Percentiles rank a stretch among this genome's conserved stretches.
phyloP scores from a whole-genome alignment of 768 basidiomycete species.

The Coprinopsis sp. region DNA sequence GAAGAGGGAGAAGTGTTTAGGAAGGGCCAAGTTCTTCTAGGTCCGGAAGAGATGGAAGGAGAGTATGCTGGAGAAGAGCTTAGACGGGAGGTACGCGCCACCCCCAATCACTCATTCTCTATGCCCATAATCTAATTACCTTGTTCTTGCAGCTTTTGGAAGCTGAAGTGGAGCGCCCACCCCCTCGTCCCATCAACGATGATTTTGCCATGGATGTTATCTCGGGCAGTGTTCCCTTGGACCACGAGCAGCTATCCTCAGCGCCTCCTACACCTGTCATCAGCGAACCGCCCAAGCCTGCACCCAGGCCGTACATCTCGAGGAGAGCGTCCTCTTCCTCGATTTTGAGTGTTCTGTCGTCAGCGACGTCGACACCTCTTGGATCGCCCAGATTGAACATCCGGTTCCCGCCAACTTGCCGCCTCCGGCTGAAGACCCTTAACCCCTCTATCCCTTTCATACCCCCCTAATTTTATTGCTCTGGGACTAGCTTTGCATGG shows the following conservation, averaged over 20 bases:
- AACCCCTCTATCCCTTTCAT: constrained; percentile 11
- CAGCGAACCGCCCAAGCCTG: constrained; percentile 25
- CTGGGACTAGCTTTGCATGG: neutral
- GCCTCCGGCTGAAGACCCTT: constrained; percentile 13
- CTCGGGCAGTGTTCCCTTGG: constrained; percentile 13
- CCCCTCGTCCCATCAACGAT: constrained; percentile 66
- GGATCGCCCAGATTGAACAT: constrained; percentile 14
- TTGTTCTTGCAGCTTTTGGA: constrained; percentile 59
- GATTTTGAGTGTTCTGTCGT: constrained; percentile 36
- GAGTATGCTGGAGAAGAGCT: constrained; percentile 89
- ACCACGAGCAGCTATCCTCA: constrained; percentile 8
- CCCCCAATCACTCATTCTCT: too few relatives aligned
- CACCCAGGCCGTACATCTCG: constrained; percentile 57
- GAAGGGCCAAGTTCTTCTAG: constrained; percentile 77
- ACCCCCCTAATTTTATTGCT: neutral
- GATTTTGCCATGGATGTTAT: constrained; percentile 46
- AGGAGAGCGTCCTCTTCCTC: constrained; percentile 50
- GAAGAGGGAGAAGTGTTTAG: constrained; percentile 98
- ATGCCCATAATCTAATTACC: neutral
- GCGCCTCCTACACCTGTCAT: constrained; percentile 25
- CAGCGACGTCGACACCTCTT: constrained; percentile 19
- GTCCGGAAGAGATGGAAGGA: constrained; percentile 83
- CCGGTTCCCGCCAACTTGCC: too few relatives aligned
- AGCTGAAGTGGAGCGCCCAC: constrained; percentile 82
- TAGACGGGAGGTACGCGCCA: constrained; percentile 70